Conservation (phyloP, 2,329 filamentous ascomycete genomes). For the Gliomastix tumulicola region DNA sequence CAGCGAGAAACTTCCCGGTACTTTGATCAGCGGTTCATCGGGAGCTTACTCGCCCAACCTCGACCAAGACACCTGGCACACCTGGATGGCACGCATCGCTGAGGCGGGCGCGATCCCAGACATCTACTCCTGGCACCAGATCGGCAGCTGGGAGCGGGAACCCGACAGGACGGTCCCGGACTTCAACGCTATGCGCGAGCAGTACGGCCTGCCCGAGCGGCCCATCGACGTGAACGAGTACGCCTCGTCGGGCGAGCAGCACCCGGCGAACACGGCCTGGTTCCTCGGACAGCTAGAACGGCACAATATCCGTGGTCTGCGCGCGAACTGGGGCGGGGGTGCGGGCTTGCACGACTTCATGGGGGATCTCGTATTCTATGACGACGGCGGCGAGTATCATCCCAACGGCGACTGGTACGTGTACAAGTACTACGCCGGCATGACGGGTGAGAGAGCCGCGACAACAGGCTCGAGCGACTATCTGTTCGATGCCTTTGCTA, state of each 20-base stretch:
- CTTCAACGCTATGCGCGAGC: slow-evolving; percentile 14
- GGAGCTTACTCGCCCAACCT: slow-evolving; percentile 1
- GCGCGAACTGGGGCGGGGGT: slow-evolving; percentile 36
- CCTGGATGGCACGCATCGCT: slow-evolving; percentile 5
- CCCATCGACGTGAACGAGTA: slow-evolving; percentile 43
- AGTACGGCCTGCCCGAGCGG: slow-evolving; percentile 19
- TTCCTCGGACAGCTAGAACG: slow-evolving; percentile 40
- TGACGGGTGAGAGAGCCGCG: slow-evolving; percentile 1
- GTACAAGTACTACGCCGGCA: slow-evolving; percentile 5
- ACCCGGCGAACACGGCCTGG: slow-evolving; percentile 30
- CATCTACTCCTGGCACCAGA: slow-evolving; percentile 10
- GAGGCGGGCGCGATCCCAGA: slow-evolving; percentile 5
- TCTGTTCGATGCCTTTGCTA: slow-evolving; percentile 5
- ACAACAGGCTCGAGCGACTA: slow-evolving; percentile 3
- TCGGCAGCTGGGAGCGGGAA: slow-evolving; percentile 4
- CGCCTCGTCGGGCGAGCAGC: slow-evolving; percentile 28
- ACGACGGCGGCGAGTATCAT: slow-evolving; percentile 1
- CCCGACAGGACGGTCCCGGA: slow-evolving; percentile 6
- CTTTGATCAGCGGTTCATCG: slow-evolving; percentile 6
- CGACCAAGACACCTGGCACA: slow-evolving; percentile 1
- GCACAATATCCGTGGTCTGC: slow-evolving; percentile 29
- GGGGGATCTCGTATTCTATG: slow-evolving; percentile 20
- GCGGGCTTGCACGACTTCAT: slow-evolving; percentile 33
- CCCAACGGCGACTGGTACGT: slow-evolving; percentile 7
- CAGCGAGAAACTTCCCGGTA: slow-evolving; percentile 7